A percentile compares a stretch with the other conserved stretches of the same genome.
These are phyloP conservation scores for Cyberlindnera veronae DNA, from an alignment of 805 yeast species.

Conservation along the genomic window DNA sequence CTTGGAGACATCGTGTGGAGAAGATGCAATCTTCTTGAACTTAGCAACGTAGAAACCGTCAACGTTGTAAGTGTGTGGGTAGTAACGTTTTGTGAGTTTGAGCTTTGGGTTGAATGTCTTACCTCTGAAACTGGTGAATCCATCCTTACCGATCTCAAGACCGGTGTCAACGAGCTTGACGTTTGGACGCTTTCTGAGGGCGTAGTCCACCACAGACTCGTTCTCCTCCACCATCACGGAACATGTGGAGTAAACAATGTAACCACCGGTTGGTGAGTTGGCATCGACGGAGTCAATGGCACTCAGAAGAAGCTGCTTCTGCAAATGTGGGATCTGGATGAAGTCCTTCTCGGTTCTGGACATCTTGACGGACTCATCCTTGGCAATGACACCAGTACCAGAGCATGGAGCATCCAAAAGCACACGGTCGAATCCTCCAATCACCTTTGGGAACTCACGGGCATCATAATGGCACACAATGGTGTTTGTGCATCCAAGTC, in stretches of 20 bases:
- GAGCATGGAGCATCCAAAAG: constrained; percentile 98
- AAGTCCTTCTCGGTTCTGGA: constrained; percentile 95
- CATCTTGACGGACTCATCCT: constrained; percentile 91
- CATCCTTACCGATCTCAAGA: constrained; percentile 91
- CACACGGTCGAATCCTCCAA: constrained; percentile 96
- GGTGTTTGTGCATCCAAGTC: constrained; percentile 94
- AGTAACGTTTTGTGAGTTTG: constrained; percentile 86
- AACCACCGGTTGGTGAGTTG: constrained; percentile 85
- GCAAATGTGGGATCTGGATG: constrained; percentile 93
- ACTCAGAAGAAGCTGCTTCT: constrained; percentile 85
- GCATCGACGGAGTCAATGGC: constrained; percentile 99
- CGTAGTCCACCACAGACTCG: constrained; percentile 98
- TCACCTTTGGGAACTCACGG: constrained; percentile 95
- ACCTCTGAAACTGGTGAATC: constrained; percentile 91
- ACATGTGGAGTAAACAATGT: constrained; percentile 95
- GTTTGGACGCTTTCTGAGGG: constrained; percentile 92
- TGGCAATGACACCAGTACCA: constrained; percentile 98
- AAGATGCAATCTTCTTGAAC: constrained; percentile 84
- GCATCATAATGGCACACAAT: constrained; percentile 98
- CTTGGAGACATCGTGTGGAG: constrained; percentile 79
- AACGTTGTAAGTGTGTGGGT: constrained; percentile 97
- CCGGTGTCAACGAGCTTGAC: constrained; percentile 93
- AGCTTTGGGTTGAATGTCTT: constrained; percentile 79
- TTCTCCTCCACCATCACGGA: constrained; percentile 98
- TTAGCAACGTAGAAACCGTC: constrained; percentile 99